These are phyloP conservation scores for Pseudogymnoascus sp. DNA, from an alignment of 2,329 filamentous ascomycete species.

Conservation along the genomic window DNA sequence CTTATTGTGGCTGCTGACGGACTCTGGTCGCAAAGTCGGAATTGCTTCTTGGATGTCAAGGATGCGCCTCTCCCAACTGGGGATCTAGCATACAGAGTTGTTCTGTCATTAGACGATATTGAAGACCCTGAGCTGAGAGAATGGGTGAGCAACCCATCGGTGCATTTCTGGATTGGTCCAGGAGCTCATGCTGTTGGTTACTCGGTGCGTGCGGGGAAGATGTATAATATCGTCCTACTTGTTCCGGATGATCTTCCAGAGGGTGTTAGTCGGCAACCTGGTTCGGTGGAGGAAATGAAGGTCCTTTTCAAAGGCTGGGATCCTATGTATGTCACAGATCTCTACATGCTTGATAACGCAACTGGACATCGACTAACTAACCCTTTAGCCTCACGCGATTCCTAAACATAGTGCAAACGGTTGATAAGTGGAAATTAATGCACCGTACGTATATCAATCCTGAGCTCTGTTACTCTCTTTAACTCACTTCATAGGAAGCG, in stretches of 20 bases:
- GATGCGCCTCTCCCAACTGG: slow-evolving; percentile 42
- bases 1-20: slow-evolving; percentile 37
- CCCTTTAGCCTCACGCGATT: slow-evolving; percentile 49
- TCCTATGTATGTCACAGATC: slow-evolving; percentile 22
- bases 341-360: neutral
- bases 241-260: slow-evolving; percentile 33
- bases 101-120: slow-evolving; percentile 38
- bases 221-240: slow-evolving; percentile 41
- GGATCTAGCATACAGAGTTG: slow-evolving; percentile 38
- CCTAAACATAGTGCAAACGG: slow-evolving; percentile 45
- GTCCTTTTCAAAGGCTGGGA: slow-evolving; percentile 39
- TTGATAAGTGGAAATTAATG: neutral
- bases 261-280: slow-evolving; percentile 31
- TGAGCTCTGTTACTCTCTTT: neutral
- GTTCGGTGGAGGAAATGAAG: slow-evolving; percentile 35
- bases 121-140: slow-evolving; percentile 35
- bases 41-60: slow-evolving; percentile 34
- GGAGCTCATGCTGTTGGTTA: slow-evolving; percentile 43
- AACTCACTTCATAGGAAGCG: neutral
- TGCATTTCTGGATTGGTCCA: slow-evolving; percentile 42
- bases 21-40: slow-evolving; percentile 33
- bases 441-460: neutral
- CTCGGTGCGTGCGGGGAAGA: slow-evolving; percentile 36
- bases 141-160: slow-evolving; percentile 34
- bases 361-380: slow-evolving; percentile 15